These are phyloP conservation scores for Boletus rubroflammeus DNA, from an alignment of 768 basidiomycete species.

Conservation along the genomic window DNA sequence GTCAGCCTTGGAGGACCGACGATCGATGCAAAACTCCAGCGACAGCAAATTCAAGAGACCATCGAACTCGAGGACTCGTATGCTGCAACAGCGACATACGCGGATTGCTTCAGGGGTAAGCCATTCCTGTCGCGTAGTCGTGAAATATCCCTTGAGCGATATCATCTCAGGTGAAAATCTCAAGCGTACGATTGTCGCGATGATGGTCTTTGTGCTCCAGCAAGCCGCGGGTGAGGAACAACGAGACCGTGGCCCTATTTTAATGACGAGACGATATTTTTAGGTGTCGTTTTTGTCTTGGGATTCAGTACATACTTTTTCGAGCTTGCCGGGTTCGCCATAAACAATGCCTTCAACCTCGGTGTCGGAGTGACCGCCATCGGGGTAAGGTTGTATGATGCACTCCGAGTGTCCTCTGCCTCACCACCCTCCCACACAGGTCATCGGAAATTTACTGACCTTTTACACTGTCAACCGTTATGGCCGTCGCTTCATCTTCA, in stretches of 20 bases:
- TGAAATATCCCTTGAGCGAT: not conserved
- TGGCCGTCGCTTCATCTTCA: conserved; percentile 27
- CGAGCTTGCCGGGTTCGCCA: conserved; percentile 33
- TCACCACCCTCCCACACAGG: conserved; percentile 4
- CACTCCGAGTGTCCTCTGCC: not conserved
- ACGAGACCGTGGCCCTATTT: not conserved
- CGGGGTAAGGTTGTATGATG: conserved; percentile 10
- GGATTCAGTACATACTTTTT: conserved; percentile 35
- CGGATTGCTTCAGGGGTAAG: conserved; percentile 32
- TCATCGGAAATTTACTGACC: conserved; percentile 25
- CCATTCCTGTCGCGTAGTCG: not conserved
- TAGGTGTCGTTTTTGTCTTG: conserved; percentile 27
- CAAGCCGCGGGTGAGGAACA: conserved; percentile 19
- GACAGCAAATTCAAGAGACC: conserved; percentile 28
- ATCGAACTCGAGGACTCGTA: conserved; percentile 30
- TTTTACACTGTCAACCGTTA: conserved; percentile 24
- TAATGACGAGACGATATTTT: not conserved
- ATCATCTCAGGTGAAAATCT: conserved; percentile 16
- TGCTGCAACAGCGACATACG: conserved; percentile 26
- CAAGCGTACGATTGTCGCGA: conserved; percentile 26
- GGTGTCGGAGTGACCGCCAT: conserved; percentile 29
- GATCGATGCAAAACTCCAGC: conserved; percentile 21
- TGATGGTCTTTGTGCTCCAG: conserved; percentile 32
- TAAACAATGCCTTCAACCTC: conserved; percentile 30
- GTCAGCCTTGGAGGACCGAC: conserved; percentile 18